Conservation (phyloP, 805 yeast genomes). For the Wickerhamiella siamensis region DNA sequence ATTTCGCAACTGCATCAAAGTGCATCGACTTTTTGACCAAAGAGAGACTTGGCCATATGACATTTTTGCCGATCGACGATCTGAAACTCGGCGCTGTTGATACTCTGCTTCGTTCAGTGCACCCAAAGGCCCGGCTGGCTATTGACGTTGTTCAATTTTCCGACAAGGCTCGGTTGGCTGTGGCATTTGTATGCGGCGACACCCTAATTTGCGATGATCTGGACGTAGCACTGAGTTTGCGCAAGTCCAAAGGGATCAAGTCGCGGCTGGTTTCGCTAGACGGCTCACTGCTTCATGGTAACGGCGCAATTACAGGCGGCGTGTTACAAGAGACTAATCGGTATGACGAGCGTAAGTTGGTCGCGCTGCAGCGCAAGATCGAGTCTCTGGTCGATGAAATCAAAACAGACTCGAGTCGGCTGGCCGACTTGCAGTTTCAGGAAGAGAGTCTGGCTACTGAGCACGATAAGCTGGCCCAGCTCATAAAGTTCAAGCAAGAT, state of each 20-base stretch:
- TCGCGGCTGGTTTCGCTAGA: conserved; percentile 66
- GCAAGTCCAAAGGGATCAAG: conserved; percentile 47
- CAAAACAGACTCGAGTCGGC: conserved; percentile 19
- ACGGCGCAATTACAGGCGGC: conserved; percentile 93
- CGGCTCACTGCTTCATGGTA: conserved; percentile 71
- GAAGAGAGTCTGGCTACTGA: conserved; percentile 5
- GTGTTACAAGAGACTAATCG: conserved; percentile 8
- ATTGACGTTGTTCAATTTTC: conserved; percentile 64
- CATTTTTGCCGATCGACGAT: conserved; percentile 79
- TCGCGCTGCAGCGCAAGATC: conserved; percentile 11
- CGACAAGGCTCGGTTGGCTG: conserved; percentile 53
- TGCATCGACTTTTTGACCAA: conserved; percentile 72
- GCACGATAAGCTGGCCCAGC: not conserved
- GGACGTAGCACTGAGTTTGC: conserved; percentile 50
- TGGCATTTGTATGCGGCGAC: conserved; percentile 65
- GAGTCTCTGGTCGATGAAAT: conserved; percentile 17
- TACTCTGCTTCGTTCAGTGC: conserved; percentile 32
- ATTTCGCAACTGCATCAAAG: conserved; percentile 48
- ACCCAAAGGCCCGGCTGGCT: conserved; percentile 41
- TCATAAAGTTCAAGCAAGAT: not conserved
- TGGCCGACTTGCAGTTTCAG: conserved; percentile 28
- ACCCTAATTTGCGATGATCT: conserved; percentile 64
- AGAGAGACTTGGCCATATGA: conserved; percentile 70
- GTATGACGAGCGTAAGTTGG: conserved; percentile 12
- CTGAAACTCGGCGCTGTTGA: conserved; percentile 44